Percentiles rank a stretch among this genome's conserved stretches.
Conservation (phyloP, 208 protist genomes). For the Naegleria lovaniensis region DNA sequence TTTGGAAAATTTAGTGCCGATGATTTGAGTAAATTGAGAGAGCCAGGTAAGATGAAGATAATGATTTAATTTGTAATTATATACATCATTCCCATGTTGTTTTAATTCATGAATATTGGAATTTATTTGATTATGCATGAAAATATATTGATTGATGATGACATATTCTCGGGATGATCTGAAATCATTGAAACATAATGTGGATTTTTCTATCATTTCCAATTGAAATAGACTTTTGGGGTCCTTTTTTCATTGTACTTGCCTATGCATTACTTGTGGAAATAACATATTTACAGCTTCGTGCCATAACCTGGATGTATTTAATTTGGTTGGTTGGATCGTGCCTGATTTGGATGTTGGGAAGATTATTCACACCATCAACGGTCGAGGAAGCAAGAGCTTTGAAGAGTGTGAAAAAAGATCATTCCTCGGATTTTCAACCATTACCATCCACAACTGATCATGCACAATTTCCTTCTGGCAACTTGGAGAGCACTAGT, state of each 20-base stretch:
- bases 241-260: background rate
- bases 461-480: background rate
- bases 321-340: conserved; percentile 5
- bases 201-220: too few species aligned
- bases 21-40: background rate
- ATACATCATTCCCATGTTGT: too few species aligned
- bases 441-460: background rate
- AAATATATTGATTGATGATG: too few species aligned
- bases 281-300: background rate
- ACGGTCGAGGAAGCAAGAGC: background rate
- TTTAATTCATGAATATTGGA: too few species aligned
- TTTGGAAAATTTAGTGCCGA: background rate
- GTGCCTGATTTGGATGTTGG: background rate
- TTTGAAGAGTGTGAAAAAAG: background rate
- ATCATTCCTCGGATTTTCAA: background rate
- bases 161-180: background rate
- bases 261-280: background rate
- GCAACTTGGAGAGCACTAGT: background rate
- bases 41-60: background rate
- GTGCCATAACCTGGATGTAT: background rate
- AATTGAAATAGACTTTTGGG: background rate
- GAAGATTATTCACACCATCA: background rate
- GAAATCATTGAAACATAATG: too few species aligned
- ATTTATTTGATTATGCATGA: too few species aligned
- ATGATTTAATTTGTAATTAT: too few species aligned